These are phyloP conservation scores for Tricholoma flavovirens DNA, from an alignment of 768 basidiomycete species.

Conservation along the genomic window DNA sequence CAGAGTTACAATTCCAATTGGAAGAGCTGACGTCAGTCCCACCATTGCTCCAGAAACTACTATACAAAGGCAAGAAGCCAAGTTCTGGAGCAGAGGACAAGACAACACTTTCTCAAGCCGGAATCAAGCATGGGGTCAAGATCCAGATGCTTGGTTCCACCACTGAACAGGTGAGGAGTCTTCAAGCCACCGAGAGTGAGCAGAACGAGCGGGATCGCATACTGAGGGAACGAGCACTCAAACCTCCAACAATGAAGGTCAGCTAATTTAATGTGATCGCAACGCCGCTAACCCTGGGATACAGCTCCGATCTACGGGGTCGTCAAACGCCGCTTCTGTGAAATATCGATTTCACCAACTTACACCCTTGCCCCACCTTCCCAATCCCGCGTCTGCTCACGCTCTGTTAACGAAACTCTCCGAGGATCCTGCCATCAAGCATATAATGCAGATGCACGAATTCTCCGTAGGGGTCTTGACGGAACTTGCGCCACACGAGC, in stretches of 20 bases:
- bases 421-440: constrained; percentile 63
- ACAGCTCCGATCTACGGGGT: constrained; percentile 53
- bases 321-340: constrained; percentile 30
- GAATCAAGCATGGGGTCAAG: constrained; percentile 61
- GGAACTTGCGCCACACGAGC: constrained; percentile 75
- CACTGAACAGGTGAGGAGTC: constrained; percentile 43
- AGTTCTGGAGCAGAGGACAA: constrained; percentile 24
- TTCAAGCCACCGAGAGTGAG: constrained; percentile 55
- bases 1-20: constrained; percentile 42
- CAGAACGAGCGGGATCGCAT: constrained; percentile 52
- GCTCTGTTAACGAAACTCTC: constrained; percentile 52
- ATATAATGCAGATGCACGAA: constrained; percentile 66
- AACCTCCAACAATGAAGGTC: constrained; percentile 57
- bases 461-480: constrained; percentile 67
- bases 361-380: constrained; percentile 57
- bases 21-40: constrained; percentile 66
- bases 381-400: constrained; percentile 52
- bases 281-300: background rate
- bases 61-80: constrained; percentile 63
- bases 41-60: constrained; percentile 59
- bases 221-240: constrained; percentile 51
- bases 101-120: constrained; percentile 33
- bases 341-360: constrained; percentile 62
- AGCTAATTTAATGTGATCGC: constrained; percentile 3
- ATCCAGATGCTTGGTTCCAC: constrained; percentile 71